Evolutionary conservation across 495 filamentous ascomycete genomes (phyloP).

Genomic region (Aspergillus sclerotiicarbonarius): DNA sequence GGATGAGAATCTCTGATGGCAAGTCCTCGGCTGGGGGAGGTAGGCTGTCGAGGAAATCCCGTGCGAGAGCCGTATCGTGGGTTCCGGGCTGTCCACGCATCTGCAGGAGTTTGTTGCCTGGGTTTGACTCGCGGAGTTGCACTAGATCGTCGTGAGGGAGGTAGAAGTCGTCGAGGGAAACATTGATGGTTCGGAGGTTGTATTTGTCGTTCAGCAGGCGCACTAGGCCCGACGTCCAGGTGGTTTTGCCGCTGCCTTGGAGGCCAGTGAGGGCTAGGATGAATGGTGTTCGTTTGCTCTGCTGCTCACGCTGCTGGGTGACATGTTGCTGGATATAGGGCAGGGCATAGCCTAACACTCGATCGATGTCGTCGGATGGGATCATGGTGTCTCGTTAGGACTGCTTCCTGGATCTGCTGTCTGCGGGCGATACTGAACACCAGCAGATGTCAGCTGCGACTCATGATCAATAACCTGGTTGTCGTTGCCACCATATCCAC

Average conservation of each 20-base stretch:
- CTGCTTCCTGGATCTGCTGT: too few relatives aligned
- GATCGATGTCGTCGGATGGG: not conserved
- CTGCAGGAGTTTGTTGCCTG: not conserved
- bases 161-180: conserved; percentile 1
- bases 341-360: not conserved
- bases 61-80: not conserved
- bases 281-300: not conserved
- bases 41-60: not conserved
- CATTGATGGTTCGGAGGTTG: not conserved
- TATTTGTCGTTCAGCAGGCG: not conserved
- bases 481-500: too few relatives aligned
- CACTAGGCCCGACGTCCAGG: not conserved
- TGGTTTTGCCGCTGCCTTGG: conserved; percentile 1
- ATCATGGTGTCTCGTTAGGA: not conserved
- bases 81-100: conserved; percentile 1
- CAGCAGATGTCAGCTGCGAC: too few relatives aligned
- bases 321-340: not conserved
- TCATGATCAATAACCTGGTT: too few relatives aligned
- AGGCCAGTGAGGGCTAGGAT: not conserved
- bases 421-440: too few relatives aligned
- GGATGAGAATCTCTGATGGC: not conserved
- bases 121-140: not conserved
- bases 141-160: not conserved
- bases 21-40: not conserved
- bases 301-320: not conserved